These are phyloP conservation scores for Kluyveromyces siamensis DNA, from an alignment of 805 yeast species.

Conservation along the genomic window DNA sequence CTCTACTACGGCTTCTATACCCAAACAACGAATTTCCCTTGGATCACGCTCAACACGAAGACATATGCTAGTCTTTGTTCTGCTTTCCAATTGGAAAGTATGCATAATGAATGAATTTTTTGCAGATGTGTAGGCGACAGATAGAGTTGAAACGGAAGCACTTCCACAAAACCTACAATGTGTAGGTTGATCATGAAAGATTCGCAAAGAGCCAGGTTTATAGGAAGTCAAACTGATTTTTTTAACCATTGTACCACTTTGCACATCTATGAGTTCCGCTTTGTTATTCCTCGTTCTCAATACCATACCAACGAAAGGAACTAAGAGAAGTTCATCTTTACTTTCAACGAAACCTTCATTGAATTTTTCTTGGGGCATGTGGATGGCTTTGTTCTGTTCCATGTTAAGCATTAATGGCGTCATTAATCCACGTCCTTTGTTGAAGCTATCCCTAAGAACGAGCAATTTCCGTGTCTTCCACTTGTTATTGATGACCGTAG, in stretches of 20 bases:
- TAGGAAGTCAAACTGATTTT: constrained; percentile 53
- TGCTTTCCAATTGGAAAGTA: constrained; percentile 60
- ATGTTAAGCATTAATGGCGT: constrained; percentile 31
- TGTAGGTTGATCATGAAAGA: constrained; percentile 75
- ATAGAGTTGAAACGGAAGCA: constrained; percentile 64
- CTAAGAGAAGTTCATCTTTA: constrained; percentile 37
- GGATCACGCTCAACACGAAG: constrained; percentile 88
- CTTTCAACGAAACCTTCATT: constrained; percentile 5
- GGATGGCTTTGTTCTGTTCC: not conserved
- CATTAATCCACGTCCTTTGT: constrained; percentile 31
- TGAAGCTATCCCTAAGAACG: constrained; percentile 39
- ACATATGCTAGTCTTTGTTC: constrained; percentile 74
- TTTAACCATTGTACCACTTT: constrained; percentile 63
- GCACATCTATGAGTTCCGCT: constrained; percentile 69
- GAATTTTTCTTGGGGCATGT: not conserved
- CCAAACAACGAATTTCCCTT: constrained; percentile 81
- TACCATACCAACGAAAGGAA: constrained; percentile 69
- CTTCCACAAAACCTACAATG: constrained; percentile 91
- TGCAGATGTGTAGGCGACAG: constrained; percentile 51
- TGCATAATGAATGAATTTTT: constrained; percentile 44
- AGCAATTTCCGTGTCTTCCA: constrained; percentile 52
- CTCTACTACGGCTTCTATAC: constrained; percentile 68
- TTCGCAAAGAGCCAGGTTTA: constrained; percentile 51
- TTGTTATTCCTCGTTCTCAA: constrained; percentile 45
- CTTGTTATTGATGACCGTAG: constrained; percentile 53